A percentile compares a stretch with the other conserved stretches of the same genome.
Evolutionary conservation across 1,284 basidiomycete species (phyloP).

Genomic region (Boletellus deceptivus): DNA sequence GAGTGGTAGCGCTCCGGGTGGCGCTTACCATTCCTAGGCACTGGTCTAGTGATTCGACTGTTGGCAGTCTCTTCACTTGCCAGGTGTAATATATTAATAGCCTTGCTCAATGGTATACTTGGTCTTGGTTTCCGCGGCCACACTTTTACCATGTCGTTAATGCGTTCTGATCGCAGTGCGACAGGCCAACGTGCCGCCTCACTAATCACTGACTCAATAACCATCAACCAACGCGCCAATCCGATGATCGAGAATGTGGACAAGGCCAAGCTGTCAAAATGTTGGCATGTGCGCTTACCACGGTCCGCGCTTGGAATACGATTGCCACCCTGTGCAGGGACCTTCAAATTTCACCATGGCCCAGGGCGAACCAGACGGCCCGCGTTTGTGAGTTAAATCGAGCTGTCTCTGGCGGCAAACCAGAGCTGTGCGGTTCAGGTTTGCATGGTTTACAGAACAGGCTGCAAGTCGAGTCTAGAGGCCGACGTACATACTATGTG

Average conservation of each 20-base stretch:
- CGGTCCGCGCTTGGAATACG: background rate
- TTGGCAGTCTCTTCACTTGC: background rate
- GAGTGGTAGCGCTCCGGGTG: conserved; percentile 1
- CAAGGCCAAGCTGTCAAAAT: conserved; percentile 1
- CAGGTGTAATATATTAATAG: background rate
- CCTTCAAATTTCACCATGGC: background rate
- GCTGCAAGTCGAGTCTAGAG: too few species aligned
- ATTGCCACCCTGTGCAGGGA: background rate
- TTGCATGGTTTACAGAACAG: too few species aligned
- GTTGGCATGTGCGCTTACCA: conserved; percentile 17
- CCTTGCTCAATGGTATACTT: background rate
- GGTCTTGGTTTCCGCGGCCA: conserved; percentile 1
- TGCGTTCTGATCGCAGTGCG: conserved; percentile 3
- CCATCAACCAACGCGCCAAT: background rate
- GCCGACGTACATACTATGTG: too few species aligned
- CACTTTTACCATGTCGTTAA: background rate
- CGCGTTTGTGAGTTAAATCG: conserved; percentile 2
- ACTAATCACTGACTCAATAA: background rate
- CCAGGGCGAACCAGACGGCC: conserved; percentile 8
- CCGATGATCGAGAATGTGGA: background rate
- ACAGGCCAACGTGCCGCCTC: background rate
- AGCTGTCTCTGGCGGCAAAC: background rate
- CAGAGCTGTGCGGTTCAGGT: too few species aligned
- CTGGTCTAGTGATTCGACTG: background rate
- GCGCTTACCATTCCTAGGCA: background rate